A percentile compares a stretch with the other conserved stretches of the same genome.
Evolutionary conservation across 768 basidiomycete species (phyloP).

Genomic region (Sistotremastrum suecicum): DNA sequence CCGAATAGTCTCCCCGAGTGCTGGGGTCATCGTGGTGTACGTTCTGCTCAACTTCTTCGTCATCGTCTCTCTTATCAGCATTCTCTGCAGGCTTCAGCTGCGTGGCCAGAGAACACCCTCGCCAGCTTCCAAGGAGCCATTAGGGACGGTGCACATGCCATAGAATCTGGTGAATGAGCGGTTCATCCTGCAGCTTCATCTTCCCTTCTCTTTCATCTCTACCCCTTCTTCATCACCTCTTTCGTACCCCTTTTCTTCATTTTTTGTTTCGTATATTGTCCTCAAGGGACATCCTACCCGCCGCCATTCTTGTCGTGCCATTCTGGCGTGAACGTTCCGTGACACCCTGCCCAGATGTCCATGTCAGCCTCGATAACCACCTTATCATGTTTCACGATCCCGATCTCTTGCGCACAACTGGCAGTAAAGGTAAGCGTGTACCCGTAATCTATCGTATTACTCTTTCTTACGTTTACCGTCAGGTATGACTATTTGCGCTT

Average conservation of each 20-base stretch:
- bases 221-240: neutral
- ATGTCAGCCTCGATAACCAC: slow-evolving; percentile 76
- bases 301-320: neutral
- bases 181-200: slow-evolving; percentile 26
- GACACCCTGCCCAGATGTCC: slow-evolving; percentile 63
- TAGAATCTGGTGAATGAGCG: slow-evolving; percentile 86
- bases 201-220: slow-evolving; percentile 24
- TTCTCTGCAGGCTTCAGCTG: slow-evolving; percentile 56
- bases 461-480: slow-evolving; percentile 11
- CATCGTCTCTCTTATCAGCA: slow-evolving; percentile 3
- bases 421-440: slow-evolving; percentile 40
- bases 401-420: slow-evolving; percentile 70
- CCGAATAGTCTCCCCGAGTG: slow-evolving; percentile 39
- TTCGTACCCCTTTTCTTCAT: neutral
- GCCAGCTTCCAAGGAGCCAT: slow-evolving; percentile 93
- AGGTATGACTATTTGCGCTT: no score
- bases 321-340: neutral
- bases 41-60: slow-evolving; percentile 13
- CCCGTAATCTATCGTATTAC: neutral
- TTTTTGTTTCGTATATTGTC: neutral
- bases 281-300: no score
- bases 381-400: slow-evolving; percentile 97
- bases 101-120: slow-evolving; percentile 87
- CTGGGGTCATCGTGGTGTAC: slow-evolving; percentile 62
- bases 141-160: slow-evolving; percentile 87